Base-by-base conservation (phyloP, 1,139 yeast species). In the Arxiozyma slooffiae region DNA sequence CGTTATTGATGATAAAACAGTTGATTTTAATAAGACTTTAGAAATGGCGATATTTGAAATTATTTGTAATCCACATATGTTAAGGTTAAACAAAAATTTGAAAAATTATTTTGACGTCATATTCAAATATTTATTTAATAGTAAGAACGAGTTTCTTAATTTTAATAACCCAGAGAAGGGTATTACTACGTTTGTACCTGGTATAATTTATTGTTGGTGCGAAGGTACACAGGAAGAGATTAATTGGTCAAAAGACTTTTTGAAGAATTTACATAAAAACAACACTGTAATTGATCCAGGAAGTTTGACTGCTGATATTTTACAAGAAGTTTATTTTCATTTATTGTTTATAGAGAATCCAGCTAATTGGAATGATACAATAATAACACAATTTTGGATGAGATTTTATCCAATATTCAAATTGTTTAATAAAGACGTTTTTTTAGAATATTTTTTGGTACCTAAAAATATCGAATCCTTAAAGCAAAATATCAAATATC, bases 291-390 rank as follows among this genome's bases (percentile, higher is more conserved):
- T 60, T 1, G 50, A 55, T 40, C 40, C 55, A 41, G 46, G 58
- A 14, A 50, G 48, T 5, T 53, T 73, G 2, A 68, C 68, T 14
- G 64, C 69, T 7, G 71, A 76, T 16, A 62, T 79, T 1, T 57
- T 75, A 11, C 80, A 79, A 55, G 90, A 83, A 59, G 78, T 76
- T 53, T 73, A 73, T 48, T 60, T 65, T 3, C 80, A 81, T 57
- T 67, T 79, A 30, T 73, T 75, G 52, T 67, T 70, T 43, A 71
- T 83, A 47, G 88, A 83, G 59, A 71, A 78, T 55, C 77, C 80
- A 0, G 64, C 67, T 1, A 71, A 63, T 52, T 81, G 75, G 62
- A 69, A 69, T 26, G 77, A 74, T 21, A 63, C 60, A 0, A 63
- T 67, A 4, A 75, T 83, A 37, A 64, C 71, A 14, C 60, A 60